Evolutionary conservation across 768 basidiomycete genomes (phyloP).

Genomic region (Hygrocybe coccinea): DNA sequence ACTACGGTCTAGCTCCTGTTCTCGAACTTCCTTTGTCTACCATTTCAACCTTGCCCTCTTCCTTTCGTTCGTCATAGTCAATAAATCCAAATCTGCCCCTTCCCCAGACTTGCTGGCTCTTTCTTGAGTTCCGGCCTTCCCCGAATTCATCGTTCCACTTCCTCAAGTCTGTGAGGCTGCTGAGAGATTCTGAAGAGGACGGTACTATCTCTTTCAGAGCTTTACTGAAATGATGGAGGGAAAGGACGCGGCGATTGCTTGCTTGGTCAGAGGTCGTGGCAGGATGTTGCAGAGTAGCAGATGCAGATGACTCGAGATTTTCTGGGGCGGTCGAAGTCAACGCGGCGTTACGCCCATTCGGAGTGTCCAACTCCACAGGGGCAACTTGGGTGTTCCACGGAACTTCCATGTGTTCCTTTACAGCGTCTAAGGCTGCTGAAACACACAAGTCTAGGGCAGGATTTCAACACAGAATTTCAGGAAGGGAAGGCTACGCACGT

Average conservation of each 20-base stretch:
- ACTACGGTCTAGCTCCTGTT: not conserved
- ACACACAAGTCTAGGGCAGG: conserved; percentile 77
- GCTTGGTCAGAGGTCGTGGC: conserved; percentile 1
- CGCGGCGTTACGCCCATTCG: not conserved
- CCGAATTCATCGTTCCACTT: conserved; percentile 96
- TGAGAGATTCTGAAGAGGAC: conserved; percentile 77
- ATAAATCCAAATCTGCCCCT: conserved; percentile 86
- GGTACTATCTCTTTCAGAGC: conserved; percentile 88
- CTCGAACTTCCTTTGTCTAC: not conserved
- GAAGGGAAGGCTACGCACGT: conserved; percentile 50
- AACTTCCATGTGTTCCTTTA: conserved; percentile 77
- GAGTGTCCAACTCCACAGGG: not conserved
- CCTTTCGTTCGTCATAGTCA: conserved; percentile 36
- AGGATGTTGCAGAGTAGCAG: conserved; percentile 5
- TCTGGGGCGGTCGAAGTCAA: too few species aligned
- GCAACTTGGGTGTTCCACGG: conserved; percentile 54
- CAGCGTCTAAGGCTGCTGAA: conserved; percentile 83
- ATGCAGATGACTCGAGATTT: not conserved
- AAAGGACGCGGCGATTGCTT: conserved; percentile 37
- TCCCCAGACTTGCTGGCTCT: conserved; percentile 75
- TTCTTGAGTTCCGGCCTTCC: conserved; percentile 68
- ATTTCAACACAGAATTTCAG: not conserved
- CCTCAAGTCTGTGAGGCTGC: conserved; percentile 67
- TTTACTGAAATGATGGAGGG: conserved; percentile 66
- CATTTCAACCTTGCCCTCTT: conserved; percentile 42